Evolutionary conservation across 1,139 yeast species (phyloP), one percentile per base, ranked within the genome.

Genomic region (Starmera stellimalicola): DNA sequence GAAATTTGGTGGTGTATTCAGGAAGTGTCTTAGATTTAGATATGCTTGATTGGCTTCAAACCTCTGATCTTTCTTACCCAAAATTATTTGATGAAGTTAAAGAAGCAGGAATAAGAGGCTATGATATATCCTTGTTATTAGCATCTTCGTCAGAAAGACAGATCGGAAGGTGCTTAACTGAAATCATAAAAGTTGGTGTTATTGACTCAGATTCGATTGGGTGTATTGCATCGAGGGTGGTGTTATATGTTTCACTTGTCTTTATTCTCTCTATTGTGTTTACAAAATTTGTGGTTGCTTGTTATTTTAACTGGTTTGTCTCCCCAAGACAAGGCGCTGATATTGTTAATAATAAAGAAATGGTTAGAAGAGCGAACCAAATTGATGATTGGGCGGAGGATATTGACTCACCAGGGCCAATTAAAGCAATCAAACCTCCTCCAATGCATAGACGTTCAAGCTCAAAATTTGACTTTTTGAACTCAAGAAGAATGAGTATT

Each of bases 201-300:
- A 74, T 91, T 36, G 97, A 91, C 54, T 75, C 93, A 1, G 87
- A 84, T 36, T 77, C 95, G 10, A 76, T 91, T 50, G 98, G 98
- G n/a, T 91, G 98, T 60, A 77, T 91, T 56, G 95, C 96, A 0
- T 84, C 96, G 1, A 66, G 73, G 41, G 77, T 87, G 31, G 95
- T 88, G 2, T 68, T 91, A 41, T 74, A 77, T 46, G 71, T 80
- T 12, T 82, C 96, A 0, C 68, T 91, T 51, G 78, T 82, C 10
- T 84, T 91, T 55, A 88, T 91, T 50, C 67, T 91, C 39, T 71
- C 94, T 2, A 74, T 88, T 37, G 94, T 87, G 19, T 55, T 75
- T 27, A 65, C 68, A 30, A 88, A 87, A 60, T 91, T 91, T 50
- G 37, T 80, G 14, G 66, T 88, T 60, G 97, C 97, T 1, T 78